Percentiles rank a stretch among this genome's conserved stretches.
Conservation (phyloP, 148 eudicot species). For the Heliamphora exappendiculata region DNA sequence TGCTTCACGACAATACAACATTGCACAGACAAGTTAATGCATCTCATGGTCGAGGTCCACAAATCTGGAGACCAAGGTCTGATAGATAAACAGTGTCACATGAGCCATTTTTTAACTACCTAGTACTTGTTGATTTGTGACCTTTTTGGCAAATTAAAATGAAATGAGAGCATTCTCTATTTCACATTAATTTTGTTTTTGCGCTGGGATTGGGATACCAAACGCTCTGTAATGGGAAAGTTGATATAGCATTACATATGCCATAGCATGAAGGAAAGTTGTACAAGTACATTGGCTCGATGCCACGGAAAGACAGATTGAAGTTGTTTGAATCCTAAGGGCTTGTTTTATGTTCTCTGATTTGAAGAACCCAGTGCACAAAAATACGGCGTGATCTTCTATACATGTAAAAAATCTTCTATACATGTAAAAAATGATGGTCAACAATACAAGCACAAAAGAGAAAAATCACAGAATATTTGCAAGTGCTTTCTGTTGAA, state of each 20-base stretch:
- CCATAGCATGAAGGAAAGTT: too few relatives aligned
- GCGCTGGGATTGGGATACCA: too few relatives aligned
- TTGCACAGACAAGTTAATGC: constrained; percentile 11
- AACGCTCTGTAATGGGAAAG: too few relatives aligned
- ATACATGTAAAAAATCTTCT: not conserved
- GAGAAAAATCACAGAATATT: not conserved
- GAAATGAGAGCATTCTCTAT: not conserved
- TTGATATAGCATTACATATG: too few relatives aligned
- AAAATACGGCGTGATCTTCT: too few relatives aligned
- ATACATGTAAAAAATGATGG: not conserved
- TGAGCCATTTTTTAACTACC: not conserved
- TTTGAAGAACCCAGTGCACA: not conserved
- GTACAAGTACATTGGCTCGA: too few relatives aligned
- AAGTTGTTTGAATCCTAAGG: not conserved
- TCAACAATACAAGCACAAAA: not conserved
- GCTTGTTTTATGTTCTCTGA: not conserved
- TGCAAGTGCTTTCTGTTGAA: not conserved
- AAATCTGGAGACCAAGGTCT: constrained; percentile 39
- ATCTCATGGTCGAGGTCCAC: constrained; percentile 19
- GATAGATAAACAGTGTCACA: constrained; percentile 9
- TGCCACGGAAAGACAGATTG: too few relatives aligned
- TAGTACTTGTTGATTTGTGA: not conserved
- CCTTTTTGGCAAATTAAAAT: not conserved
- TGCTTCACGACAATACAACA: constrained; percentile 7
- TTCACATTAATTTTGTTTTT: not conserved